Evolutionary conservation across 805 yeast species (phyloP).

Genomic region (Candida stauntonica): DNA sequence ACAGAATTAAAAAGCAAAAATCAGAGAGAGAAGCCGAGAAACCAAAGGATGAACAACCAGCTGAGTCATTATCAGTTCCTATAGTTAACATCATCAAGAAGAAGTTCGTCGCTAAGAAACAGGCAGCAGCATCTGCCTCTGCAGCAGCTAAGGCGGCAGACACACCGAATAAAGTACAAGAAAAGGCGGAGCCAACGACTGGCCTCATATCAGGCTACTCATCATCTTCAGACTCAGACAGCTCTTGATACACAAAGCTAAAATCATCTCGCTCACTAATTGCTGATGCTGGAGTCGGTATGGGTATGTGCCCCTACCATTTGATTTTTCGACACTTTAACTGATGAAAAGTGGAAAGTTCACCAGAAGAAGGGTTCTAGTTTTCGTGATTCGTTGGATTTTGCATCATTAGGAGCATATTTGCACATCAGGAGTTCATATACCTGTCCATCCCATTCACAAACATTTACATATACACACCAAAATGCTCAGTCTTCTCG

Average conservation of each 20-base stretch:
- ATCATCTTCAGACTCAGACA: not conserved
- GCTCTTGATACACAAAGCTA: not conserved
- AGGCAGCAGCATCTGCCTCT: too few relatives aligned
- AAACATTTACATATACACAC: not conserved
- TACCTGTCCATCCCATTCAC: not conserved
- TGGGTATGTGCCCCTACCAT: constrained; percentile 1
- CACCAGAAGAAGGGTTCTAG: too few relatives aligned
- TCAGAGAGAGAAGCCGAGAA: not conserved
- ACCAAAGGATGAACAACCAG: too few relatives aligned
- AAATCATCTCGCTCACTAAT: not conserved
- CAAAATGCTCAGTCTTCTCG: constrained; percentile 12
- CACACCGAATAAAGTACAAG: too few relatives aligned
- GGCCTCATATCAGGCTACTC: not conserved
- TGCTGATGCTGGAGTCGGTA: not conserved
- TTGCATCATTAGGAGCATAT: too few relatives aligned
- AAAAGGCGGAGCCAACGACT: not conserved
- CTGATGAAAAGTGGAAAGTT: too few relatives aligned
- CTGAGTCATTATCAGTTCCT: too few relatives aligned
- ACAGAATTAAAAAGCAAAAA: constrained; percentile 9
- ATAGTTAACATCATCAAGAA: constrained; percentile 1
- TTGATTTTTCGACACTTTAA: too few relatives aligned
- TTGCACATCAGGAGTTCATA: too few relatives aligned
- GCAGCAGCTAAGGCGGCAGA: too few relatives aligned
- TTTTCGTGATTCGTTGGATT: too few relatives aligned
- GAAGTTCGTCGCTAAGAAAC: not conserved